Base-by-base conservation (phyloP, 192 early-diverging fungal species). In the Dimargaris xerosporica region DNA sequence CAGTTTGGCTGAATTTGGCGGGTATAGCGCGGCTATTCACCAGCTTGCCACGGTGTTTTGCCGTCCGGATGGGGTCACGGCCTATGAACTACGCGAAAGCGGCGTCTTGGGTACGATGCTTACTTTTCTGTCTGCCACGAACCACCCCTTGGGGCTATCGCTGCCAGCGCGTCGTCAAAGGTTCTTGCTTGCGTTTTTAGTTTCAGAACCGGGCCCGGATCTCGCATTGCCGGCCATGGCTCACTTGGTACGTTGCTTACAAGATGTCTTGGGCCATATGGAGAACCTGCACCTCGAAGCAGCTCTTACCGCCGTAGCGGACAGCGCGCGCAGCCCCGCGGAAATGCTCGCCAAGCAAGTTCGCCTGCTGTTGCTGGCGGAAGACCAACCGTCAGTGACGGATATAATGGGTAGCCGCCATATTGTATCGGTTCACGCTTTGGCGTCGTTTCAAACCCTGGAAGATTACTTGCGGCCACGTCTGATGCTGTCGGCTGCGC, bases 361-460 rank as follows among this genome's bases (percentile, higher is more conserved):
- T 25, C 76, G 81, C 26, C 68, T 95, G 42, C 69, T 77, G 21
- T 70, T 88, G 16, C 59, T 80, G 0, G 75, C 87, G 2, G 84
- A 76, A 5, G 65, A 71, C 34, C 34, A 39, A 7, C 34, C 34
- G 34, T 39, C 7, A 7, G 34, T 7, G 34, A 39, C 34, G 34
- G 34, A 39, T 39, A 7, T 39, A 2, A 39, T 39, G 2, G 34
- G 34, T 7, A 39, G 34, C 34, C 34, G 34, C 7, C 34, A 39
- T 16, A 69, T 87, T 4, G 82, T 95, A 10, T 84, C 83, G 15
- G 83, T 94, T 23, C 91, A 95, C 68, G 91, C 92, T 7, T 76
- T 95, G 10, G 87, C 89, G 5, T 87, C 89, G 0, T 89, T 91
- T 69, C 75, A 80, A 26, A 80, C 81, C 1, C 59, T 95, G 13